Conservation (phyloP, 208 protist genomes). For the Crithidia bombi region DNA sequence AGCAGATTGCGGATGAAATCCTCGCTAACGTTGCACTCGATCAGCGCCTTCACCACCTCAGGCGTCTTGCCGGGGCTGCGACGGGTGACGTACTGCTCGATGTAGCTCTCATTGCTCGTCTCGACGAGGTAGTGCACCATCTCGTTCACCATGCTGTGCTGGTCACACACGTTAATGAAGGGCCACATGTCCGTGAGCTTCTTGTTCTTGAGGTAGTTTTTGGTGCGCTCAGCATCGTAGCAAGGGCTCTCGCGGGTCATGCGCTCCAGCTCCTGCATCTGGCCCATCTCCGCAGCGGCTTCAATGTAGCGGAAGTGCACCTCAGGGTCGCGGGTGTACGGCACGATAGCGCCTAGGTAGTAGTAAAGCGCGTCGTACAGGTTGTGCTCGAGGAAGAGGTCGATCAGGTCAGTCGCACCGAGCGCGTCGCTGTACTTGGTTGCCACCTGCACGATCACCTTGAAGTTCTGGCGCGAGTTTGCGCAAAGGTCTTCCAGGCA, state of each 20-base stretch:
- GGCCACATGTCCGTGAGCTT: conserved; percentile 98
- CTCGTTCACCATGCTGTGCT: conserved; percentile 98
- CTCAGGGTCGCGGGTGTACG: conserved; percentile 96
- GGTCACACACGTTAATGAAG: conserved; percentile 99
- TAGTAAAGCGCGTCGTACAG: conserved; percentile 97
- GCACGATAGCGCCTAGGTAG: conserved; percentile 98
- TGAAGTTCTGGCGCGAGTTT: conserved; percentile 97
- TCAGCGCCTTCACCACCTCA: conserved; percentile 97
- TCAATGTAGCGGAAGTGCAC: conserved; percentile 99
- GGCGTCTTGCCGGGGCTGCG: conserved; percentile 98
- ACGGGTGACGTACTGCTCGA: conserved; percentile 97
- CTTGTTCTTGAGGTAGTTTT: conserved; percentile 99
- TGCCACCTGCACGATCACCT: conserved; percentile 98
- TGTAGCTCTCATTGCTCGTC: conserved; percentile 96
- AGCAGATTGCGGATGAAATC: conserved; percentile 97
- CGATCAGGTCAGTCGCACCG: conserved; percentile 93
- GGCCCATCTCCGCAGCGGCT: conserved; percentile 96
- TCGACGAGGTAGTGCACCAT: conserved; percentile 98
- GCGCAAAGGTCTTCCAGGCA: conserved; percentile 97
- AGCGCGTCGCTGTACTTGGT: conserved; percentile 98
- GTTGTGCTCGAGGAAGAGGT: conserved; percentile 97
- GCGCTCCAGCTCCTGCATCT: conserved; percentile 98
- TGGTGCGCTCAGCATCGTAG: conserved; percentile 98
- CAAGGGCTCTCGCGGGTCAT: conserved; percentile 98
- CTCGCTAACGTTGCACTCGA: conserved; percentile 98